Percentiles rank a stretch among this genome's conserved stretches.
These are phyloP conservation scores for Yueomyces sp. DNA, from an alignment of 805 yeast species.

Conservation along the genomic window DNA sequence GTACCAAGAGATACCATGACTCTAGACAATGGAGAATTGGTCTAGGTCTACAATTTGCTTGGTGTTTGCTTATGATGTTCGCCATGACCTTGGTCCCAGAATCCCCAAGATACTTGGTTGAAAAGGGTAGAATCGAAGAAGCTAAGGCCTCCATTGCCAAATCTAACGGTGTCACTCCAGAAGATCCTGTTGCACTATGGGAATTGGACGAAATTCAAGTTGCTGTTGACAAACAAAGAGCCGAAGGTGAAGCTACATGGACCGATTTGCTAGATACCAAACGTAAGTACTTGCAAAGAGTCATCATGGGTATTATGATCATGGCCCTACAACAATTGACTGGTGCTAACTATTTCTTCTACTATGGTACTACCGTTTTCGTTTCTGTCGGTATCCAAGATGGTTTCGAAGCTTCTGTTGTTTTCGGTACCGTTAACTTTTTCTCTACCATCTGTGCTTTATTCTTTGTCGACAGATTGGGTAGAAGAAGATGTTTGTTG, in stretches of 20 bases:
- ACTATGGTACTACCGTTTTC: constrained; percentile 53
- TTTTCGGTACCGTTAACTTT: constrained; percentile 50
- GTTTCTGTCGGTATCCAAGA: constrained; percentile 48
- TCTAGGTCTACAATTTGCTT: constrained; percentile 42
- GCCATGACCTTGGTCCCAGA: constrained; percentile 51
- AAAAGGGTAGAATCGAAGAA: constrained; percentile 42
- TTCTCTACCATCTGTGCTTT: constrained; percentile 42
- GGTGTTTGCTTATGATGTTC: constrained; percentile 31
- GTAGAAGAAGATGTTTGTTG: constrained; percentile 37
- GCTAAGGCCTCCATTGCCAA: constrained; percentile 49
- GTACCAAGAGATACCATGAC: constrained; percentile 31
- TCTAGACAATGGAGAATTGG: constrained; percentile 66
- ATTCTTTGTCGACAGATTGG: constrained; percentile 41
- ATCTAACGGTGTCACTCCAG: constrained; percentile 40
- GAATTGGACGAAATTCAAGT: constrained; percentile 49
- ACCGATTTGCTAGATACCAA: constrained; percentile 50
- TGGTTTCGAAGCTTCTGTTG: constrained; percentile 46
- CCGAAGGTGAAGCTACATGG: constrained; percentile 59
- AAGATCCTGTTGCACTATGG: constrained; percentile 39
- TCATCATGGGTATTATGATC: constrained; percentile 41
- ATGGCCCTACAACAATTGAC: constrained; percentile 62
- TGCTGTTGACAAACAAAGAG: constrained; percentile 43
- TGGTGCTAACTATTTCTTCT: constrained; percentile 58
- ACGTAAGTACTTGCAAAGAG: constrained; percentile 41
- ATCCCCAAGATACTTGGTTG: constrained; percentile 59